Evolutionary conservation across 2,329 filamentous ascomycete genomes (phyloP), one percentile per base, ranked within the genome.

Genomic region (Lecanoromycetidae sp.): DNA sequence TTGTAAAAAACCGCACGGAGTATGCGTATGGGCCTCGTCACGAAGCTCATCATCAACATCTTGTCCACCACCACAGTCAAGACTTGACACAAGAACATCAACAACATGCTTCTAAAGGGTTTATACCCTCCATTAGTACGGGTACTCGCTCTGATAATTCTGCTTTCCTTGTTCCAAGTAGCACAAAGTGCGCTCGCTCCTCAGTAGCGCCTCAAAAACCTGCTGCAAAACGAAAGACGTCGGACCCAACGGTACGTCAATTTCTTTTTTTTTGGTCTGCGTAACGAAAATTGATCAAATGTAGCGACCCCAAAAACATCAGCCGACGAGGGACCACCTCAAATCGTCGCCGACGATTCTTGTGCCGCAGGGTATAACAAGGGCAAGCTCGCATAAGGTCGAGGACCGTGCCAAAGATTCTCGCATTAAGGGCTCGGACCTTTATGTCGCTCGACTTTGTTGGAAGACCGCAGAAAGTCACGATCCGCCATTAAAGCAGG

Each of bases 391-490:
- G 19, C 48, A 46, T 43, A 56, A 46, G 43, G 44, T 65, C 12
- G 55, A 54, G 19, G 66, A 68, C 4, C 65, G 69, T 8, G 71
- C 62, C 55, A 72, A 70, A 56, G 59, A 70, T 51, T 62, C 65
- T 5, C 65, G 67, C 30, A 63, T 75, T 0, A 61, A 68, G 25
- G 70, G 71, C 7, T 70, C 71, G 3, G 71, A 75, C 54, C 55
- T 75, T 1, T 75, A 75, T 49, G 71, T 75, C 13, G 65, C 66
- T 25, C 61, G 70, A 30, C 60, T 73, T 0, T 66, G 67, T 19
- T 33, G 32, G 27, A 38, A 34, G 25, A 12, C 7, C 8, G n/a
- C n/a, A n/a, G n/a, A n/a, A n/a, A n/a, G n/a, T n/a, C n/a, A n/a
- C n/a, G n/a, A n/a, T n/a, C n/a, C n/a, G n/a, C n/a, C n/a, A n/a